phyloP scores from a whole-genome alignment of 75 land plant species.

The Cupressus sempervirens region DNA sequence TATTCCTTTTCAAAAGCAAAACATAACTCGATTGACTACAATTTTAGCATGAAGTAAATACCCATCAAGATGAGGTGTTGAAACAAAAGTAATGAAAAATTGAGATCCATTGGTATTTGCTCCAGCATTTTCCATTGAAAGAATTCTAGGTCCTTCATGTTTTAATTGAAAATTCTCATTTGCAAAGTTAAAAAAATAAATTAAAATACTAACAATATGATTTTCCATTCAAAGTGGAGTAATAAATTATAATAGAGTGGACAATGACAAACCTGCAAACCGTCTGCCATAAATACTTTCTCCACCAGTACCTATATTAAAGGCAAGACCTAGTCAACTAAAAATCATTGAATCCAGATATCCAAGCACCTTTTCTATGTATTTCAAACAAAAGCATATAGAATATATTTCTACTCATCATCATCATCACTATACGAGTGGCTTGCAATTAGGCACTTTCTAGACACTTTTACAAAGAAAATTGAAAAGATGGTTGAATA shows the following conservation, averaged over 20 bases:
- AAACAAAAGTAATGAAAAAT: constrained; percentile 75
- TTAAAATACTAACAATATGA: background rate
- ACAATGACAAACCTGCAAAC: too few relatives aligned
- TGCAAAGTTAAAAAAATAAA: constrained; percentile 18
- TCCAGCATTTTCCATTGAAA: constrained; percentile 97
- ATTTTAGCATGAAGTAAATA: constrained; percentile 17
- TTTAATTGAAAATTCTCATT: constrained; percentile 67
- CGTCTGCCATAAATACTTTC: too few relatives aligned
- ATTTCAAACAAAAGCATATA: background rate
- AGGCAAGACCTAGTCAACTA: too few relatives aligned
- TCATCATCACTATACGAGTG: background rate
- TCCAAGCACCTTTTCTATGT: background rate
- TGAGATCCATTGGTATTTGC: constrained; percentile 89
- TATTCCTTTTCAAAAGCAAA: background rate
- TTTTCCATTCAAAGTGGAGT: background rate
- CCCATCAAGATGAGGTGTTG: constrained; percentile 85
- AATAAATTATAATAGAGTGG: too few relatives aligned
- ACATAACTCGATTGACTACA: background rate
- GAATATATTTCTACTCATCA: background rate
- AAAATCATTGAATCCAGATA: too few relatives aligned
- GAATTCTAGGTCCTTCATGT: constrained; percentile 79
- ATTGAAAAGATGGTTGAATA: background rate
- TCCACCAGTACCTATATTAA: too few relatives aligned
- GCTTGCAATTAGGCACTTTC: background rate
- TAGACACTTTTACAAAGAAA: too few relatives aligned